These are phyloP conservation scores for Phytophthora europaea DNA, from an alignment of 352 stramenopile genomes.

Conservation along the genomic window DNA sequence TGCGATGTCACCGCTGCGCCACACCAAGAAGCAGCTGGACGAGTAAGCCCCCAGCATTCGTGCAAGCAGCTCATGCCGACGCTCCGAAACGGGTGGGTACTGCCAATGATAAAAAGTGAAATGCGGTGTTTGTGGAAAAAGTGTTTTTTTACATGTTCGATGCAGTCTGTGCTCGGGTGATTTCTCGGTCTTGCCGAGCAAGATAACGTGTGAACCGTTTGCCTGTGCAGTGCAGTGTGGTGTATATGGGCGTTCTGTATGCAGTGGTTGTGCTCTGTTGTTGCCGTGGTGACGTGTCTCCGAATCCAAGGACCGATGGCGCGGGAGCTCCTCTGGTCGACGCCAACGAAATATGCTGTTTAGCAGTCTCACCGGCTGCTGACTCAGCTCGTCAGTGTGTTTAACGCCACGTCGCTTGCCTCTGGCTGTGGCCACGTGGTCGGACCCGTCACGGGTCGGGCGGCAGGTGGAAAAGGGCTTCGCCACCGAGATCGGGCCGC, in stretches of 20 bases:
- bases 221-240: conserved; percentile 14
- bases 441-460: conserved; percentile 29
- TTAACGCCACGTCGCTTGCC: conserved; percentile 35
- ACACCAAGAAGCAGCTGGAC: conserved; percentile 42
- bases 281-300: conserved; percentile 16
- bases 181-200: conserved; percentile 14
- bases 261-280: conserved; percentile 20
- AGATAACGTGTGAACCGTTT: conserved; percentile 36
- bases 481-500: conserved; percentile 8
- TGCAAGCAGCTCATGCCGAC: conserved; percentile 20
- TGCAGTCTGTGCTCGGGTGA: conserved; percentile 14
- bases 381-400: conserved; percentile 22
- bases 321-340: conserved; percentile 10
- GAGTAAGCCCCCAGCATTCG: conserved; percentile 31
- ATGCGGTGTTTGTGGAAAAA: conserved; percentile 31
- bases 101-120: conserved; percentile 44
- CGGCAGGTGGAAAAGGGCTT: conserved; percentile 37
- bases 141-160: conserved; percentile 30
- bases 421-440: conserved; percentile 29
- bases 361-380: conserved; percentile 27
- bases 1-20: conserved; percentile 52
- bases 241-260: conserved; percentile 19
- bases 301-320: conserved; percentile 6
- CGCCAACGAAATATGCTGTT: conserved; percentile 39
- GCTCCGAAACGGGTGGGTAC: conserved; percentile 44